A percentile compares a stretch with the other conserved stretches of the same genome.
Evolutionary conservation across 306 rosid species (phyloP).

Genomic region (Prunus padus): DNA sequence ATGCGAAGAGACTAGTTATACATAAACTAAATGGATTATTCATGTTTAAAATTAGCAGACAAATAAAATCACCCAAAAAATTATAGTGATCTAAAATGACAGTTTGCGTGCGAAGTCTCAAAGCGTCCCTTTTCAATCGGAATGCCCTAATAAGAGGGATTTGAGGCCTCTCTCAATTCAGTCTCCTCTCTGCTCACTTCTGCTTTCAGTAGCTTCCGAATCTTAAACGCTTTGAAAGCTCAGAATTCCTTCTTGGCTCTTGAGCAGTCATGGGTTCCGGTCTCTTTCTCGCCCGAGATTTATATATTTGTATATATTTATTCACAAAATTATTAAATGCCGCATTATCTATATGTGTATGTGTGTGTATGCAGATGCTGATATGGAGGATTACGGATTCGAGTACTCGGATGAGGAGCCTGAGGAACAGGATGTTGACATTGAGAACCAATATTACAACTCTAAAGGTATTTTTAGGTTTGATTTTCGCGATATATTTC

Average conservation of each 20-base stretch:
- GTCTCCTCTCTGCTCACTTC: background rate
- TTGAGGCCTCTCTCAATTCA: background rate
- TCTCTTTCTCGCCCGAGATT: background rate
- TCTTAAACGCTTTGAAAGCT: background rate
- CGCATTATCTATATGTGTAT: background rate
- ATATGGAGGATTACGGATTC: constrained; percentile 98
- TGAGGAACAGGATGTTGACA: constrained; percentile 98
- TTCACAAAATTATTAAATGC: background rate
- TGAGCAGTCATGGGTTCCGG: constrained; percentile 25
- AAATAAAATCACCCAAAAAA: too few species aligned
- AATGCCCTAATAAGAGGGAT: background rate
- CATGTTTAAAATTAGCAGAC: too few species aligned
- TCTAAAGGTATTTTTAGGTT: constrained; percentile 48
- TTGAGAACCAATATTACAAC: constrained; percentile 96
- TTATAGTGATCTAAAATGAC: too few species aligned
- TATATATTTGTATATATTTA: background rate
- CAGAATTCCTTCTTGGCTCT: background rate
- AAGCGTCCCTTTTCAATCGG: background rate
- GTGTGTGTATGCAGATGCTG: constrained; percentile 63
- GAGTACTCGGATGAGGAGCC: constrained; percentile 99
- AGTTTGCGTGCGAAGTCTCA: background rate
- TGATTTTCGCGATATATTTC: constrained; percentile 17
- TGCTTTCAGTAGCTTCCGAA: background rate
- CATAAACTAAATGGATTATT: too few species aligned
- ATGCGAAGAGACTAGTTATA: too few species aligned